phyloP scores from a whole-genome alignment of 2,329 filamentous ascomycete species.

The Biscogniauxia mediterranea region DNA sequence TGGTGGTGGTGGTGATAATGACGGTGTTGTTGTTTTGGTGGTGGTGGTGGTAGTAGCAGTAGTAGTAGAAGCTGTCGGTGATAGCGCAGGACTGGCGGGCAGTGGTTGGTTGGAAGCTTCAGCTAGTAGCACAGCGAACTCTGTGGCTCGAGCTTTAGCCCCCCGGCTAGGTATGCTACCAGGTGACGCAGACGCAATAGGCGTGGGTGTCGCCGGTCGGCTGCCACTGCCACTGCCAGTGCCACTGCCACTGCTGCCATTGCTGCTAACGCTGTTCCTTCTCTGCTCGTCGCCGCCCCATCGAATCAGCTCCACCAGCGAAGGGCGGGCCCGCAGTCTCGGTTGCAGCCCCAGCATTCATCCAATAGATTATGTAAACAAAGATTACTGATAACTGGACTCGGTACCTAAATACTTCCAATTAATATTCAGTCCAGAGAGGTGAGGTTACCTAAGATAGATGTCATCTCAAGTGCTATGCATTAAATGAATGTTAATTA shows the following conservation, averaged over 20 bases:
- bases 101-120: slow-evolving; percentile 28
- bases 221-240: slow-evolving; percentile 13
- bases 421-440: no score
- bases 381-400: no score
- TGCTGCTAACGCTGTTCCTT: slow-evolving; percentile 24
- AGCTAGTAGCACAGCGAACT: slow-evolving; percentile 12
- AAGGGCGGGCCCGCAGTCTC: slow-evolving; percentile 51
- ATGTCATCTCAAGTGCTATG: no score
- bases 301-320: slow-evolving; percentile 50
- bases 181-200: slow-evolving; percentile 23
- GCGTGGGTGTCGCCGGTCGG: slow-evolving; percentile 3
- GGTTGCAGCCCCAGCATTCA: slow-evolving; percentile 52
- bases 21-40: slow-evolving; percentile 10
- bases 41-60: no score
- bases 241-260: slow-evolving; percentile 20
- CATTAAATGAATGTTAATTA: no score
- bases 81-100: slow-evolving; percentile 31
- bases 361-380: slow-evolving; percentile 2
- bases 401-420: no score
- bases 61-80: slow-evolving; percentile 26
- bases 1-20: slow-evolving; percentile 17
- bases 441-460: not conserved
- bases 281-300: slow-evolving; percentile 12
- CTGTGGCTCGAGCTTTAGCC: slow-evolving; percentile 2
- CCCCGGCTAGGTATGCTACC: slow-evolving; percentile 7